phyloP scores from a whole-genome alignment of 2,329 filamentous ascomycete genomes.

The Alternaria ventricosa region DNA sequence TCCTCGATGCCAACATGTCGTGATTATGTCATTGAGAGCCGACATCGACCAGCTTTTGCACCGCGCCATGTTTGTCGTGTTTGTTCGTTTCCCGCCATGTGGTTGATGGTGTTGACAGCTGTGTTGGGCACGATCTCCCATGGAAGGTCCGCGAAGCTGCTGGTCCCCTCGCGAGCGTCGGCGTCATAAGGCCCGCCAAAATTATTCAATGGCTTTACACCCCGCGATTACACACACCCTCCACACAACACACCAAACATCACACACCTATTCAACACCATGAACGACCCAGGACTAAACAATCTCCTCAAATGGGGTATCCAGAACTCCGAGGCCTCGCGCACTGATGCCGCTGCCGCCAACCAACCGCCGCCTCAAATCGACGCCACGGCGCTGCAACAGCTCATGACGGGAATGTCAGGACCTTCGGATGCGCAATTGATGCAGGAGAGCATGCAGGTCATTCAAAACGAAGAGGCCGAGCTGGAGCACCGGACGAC shows the following conservation, averaged over 20 bases:
- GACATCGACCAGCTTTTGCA: background rate
- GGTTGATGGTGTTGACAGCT: conserved; percentile 13
- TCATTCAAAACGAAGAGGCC: conserved; percentile 64
- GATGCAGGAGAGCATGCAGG: conserved; percentile 84
- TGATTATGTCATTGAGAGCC: background rate
- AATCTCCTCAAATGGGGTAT: conserved; percentile 81
- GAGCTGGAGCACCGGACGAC: conserved; percentile 20
- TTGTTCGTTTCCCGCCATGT: background rate
- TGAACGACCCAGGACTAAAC: conserved; percentile 71
- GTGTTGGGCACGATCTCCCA: conserved; percentile 16
- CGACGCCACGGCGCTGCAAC: conserved; percentile 17
- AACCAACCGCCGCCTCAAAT: conserved; percentile 18
- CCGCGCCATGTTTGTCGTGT: background rate
- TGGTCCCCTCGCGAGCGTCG: conserved; percentile 26
- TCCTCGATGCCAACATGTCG: background rate
- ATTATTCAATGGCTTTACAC: conserved; percentile 23
- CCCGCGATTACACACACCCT: conserved; percentile 1
- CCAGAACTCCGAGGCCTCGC: conserved; percentile 63
- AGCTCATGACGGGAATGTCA: conserved; percentile 13
- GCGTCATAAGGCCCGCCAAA: conserved; percentile 34
- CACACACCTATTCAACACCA: conserved; percentile 28
- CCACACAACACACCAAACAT: conserved; percentile 9
- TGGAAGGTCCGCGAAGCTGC: conserved; percentile 33
- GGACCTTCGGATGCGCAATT: conserved; percentile 78
- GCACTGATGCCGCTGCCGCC: conserved; percentile 54